Evolutionary conservation across 768 basidiomycete genomes (phyloP).

Genomic region (Mycena sanguinolenta): DNA sequence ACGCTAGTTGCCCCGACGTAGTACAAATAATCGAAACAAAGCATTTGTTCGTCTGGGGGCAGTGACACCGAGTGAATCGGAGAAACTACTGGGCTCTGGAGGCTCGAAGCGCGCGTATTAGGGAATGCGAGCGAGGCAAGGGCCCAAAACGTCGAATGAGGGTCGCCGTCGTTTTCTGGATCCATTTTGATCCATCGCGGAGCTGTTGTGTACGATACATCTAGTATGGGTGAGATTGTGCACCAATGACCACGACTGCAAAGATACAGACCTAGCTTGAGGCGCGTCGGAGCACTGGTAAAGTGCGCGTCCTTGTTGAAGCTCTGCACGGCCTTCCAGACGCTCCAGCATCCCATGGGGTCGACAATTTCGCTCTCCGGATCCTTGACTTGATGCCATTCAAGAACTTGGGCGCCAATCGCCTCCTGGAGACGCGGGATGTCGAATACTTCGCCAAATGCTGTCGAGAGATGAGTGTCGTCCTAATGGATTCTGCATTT

Average conservation of each 20-base stretch:
- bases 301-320: conserved; percentile 34
- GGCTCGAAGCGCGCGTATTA: conserved; percentile 27
- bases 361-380: conserved; percentile 37
- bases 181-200: conserved; percentile 42
- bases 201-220: conserved; percentile 43
- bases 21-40: conserved; percentile 45
- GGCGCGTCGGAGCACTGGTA: conserved; percentile 29
- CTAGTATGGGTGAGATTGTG: conserved; percentile 17
- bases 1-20: conserved; percentile 39
- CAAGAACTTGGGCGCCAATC: conserved; percentile 47
- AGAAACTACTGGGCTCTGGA: conserved; percentile 32
- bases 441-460: conserved; percentile 47
- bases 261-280: conserved; percentile 33
- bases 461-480: neutral
- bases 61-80: conserved; percentile 35
- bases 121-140: conserved; percentile 43
- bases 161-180: conserved; percentile 34
- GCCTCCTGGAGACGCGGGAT: conserved; percentile 46
- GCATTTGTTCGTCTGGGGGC: conserved; percentile 42
- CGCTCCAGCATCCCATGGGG: conserved; percentile 52
- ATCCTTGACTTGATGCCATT: conserved; percentile 57
- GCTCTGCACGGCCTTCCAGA: conserved; percentile 47
- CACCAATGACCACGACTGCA: neutral
- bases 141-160: conserved; percentile 42
- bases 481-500: no score